phyloP scores from a whole-genome alignment of 805 yeast species.

The Yarrowia hollandica region DNA sequence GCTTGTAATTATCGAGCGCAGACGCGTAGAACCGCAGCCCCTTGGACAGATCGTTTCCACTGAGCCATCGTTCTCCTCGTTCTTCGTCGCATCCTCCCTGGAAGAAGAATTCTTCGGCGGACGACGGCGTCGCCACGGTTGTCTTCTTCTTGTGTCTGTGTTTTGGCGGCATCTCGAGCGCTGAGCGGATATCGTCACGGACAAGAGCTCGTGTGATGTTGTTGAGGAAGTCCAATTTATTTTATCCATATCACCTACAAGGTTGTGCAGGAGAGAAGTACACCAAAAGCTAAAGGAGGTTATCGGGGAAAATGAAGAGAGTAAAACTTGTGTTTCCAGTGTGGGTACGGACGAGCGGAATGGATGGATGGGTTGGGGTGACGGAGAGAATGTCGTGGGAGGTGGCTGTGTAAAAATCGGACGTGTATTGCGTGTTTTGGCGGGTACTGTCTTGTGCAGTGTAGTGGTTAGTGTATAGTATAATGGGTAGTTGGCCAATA shows the following conservation, averaged over 20 bases:
- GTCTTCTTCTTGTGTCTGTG: constrained; percentile 8
- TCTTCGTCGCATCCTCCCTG: constrained; percentile 64
- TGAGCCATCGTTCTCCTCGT: constrained; percentile 72
- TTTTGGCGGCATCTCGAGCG: constrained; percentile 3
- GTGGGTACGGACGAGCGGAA: no score
- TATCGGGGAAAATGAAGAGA: no score
- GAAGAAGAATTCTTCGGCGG: constrained; percentile 56
- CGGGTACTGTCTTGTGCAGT: no score
- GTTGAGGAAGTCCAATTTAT: no score
- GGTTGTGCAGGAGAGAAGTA: neutral
- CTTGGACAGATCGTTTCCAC: constrained; percentile 60
- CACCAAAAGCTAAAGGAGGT: neutral
- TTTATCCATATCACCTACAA: constrained; percentile 9
- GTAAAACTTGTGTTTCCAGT: no score
- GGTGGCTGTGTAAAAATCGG: no score
- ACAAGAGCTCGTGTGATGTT: no score
- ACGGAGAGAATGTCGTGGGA: no score
- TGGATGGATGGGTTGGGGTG: neutral
- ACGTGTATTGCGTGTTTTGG: no score
- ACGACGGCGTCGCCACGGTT: constrained; percentile 34
- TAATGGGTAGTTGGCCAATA: no score
- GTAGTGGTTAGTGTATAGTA: no score
- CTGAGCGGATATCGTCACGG: no score
- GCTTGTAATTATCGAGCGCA: constrained; percentile 30
- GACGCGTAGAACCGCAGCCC: constrained; percentile 61